phyloP scores from a whole-genome alignment of 352 stramenopile genomes.

The Phytophthora macrochlamydospora region DNA sequence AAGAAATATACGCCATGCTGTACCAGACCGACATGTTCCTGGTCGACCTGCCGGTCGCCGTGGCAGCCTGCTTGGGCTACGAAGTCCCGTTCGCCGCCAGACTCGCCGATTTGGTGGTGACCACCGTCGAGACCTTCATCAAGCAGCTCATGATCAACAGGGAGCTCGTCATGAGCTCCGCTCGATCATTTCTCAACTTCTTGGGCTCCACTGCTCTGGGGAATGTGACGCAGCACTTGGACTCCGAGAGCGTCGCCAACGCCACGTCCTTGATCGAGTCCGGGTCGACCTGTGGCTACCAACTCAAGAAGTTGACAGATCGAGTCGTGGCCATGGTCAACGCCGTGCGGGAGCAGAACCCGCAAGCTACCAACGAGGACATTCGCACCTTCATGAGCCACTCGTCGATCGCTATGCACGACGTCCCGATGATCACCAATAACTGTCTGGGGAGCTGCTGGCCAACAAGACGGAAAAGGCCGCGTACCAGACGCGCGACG shows the following conservation, averaged over 20 bases:
- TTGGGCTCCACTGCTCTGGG: slow-evolving; percentile 25
- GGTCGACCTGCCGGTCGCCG: slow-evolving; percentile 54
- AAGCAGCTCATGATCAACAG: slow-evolving; percentile 47
- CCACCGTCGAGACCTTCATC: slow-evolving; percentile 37
- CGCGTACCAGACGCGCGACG: slow-evolving; percentile 49
- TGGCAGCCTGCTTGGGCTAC: slow-evolving; percentile 58
- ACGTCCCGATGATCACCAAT: slow-evolving; percentile 50
- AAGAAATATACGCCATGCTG: slow-evolving; percentile 49
- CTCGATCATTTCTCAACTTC: slow-evolving; percentile 39
- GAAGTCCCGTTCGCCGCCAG: slow-evolving; percentile 25
- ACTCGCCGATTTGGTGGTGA: slow-evolving; percentile 37
- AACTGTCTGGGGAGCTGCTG: slow-evolving; percentile 49
- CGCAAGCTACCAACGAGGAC: slow-evolving; percentile 32
- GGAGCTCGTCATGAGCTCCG: slow-evolving; percentile 44
- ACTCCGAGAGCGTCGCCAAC: slow-evolving; percentile 25
- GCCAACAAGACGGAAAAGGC: slow-evolving; percentile 34
- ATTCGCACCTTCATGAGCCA: slow-evolving; percentile 50
- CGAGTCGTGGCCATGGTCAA: slow-evolving; percentile 47
- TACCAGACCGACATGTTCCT: slow-evolving; percentile 64
- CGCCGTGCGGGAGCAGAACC: slow-evolving; percentile 36
- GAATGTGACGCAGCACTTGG: slow-evolving; percentile 28
- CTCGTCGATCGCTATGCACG: slow-evolving; percentile 46
- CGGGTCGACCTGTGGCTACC: slow-evolving; percentile 41
- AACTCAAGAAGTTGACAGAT: slow-evolving; percentile 54
- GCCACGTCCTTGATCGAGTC: slow-evolving; percentile 46